Base-by-base conservation (phyloP, 108 stramenopile species). In the Pelagomonas calceolata region DNA sequence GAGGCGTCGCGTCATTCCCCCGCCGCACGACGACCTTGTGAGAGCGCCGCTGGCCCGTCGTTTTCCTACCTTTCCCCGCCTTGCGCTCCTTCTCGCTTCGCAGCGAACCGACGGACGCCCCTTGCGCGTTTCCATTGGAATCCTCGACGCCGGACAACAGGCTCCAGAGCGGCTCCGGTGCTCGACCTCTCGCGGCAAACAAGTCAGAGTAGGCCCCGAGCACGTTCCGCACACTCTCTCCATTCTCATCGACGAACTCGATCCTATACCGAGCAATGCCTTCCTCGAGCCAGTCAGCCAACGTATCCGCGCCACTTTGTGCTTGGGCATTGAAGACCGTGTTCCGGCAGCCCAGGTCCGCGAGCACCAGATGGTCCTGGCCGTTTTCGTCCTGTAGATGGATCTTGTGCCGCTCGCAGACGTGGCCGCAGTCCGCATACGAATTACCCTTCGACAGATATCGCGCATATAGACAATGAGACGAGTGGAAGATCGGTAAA, bases 261-360 rank as follows among this genome's bases (percentile, higher is more conserved):
- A 90, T 80, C 36, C 87, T 72, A 17, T 88, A 74, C 12, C 76
- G 78, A 7, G 79, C 66, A 30, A 86, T 73, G 60, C 87, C 85
- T 18, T 84, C 85, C 30, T 75, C 74, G 26, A 31, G 64, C 87
- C 87, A 87, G 30, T 87, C 81, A 46, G 73, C 72, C 65, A 88
- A 60, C 14, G 68, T 72, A 74, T 84, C 81, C 10, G 81, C 81
- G 43, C 86, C 89, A 29, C 75, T 75, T 75, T 90, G 89, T 0
- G 87, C 79, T 65, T 87, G 81, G 26, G 87, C 77, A 46, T 76
- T 80, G 68, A 90, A 90, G 21, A 90, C 87, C 14, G 89, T 90
- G 71, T 90, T 90, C 39, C 89, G 78, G 67, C 88, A 89, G 7
- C 89, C 89, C 86, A 90, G 87, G 65, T 90, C 89, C 34, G 89